Evolutionary conservation across 1,284 basidiomycete species (phyloP).

Genomic region (Heterobasidion parviporum): DNA sequence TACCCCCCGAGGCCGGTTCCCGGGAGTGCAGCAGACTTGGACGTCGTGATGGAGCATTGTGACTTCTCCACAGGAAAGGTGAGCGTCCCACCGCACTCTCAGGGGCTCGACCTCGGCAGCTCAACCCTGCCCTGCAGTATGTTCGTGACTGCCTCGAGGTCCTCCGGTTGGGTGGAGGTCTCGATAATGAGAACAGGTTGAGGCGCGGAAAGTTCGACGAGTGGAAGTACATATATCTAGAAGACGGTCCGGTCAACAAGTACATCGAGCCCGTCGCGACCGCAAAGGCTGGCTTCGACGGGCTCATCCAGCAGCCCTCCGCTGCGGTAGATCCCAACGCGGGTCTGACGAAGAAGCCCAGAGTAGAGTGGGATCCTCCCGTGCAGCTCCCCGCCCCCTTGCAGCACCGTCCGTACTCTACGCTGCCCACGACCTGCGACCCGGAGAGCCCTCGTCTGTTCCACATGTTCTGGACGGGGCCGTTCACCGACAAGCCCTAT

Average conservation of each 20-base stretch:
- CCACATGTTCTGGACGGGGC: conserved; percentile 79
- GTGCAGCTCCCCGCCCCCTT: conserved; percentile 27
- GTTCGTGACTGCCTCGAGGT: conserved; percentile 75
- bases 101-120: not conserved
- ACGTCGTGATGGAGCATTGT: conserved; percentile 83
- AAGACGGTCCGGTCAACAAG: conserved; percentile 37
- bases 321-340: conserved; percentile 24
- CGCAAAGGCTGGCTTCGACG: conserved; percentile 16
- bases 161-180: conserved; percentile 54
- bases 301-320: conserved; percentile 13
- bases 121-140: conserved; percentile 34
- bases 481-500: conserved; percentile 76
- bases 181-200: conserved; percentile 53
- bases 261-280: conserved; percentile 21
- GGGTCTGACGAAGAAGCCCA: conserved; percentile 34
- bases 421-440: conserved; percentile 42
- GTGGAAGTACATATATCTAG: conserved; percentile 62
- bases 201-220: conserved; percentile 49
- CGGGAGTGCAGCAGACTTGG: conserved; percentile 79
- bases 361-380: conserved; percentile 34
- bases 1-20: conserved; percentile 80
- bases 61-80: conserved; percentile 81
- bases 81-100: conserved; percentile 12
- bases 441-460: conserved; percentile 60
- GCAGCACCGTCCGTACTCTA: conserved; percentile 30